Evolutionary conservation across 805 yeast genomes (phyloP).

Genomic region (Metschnikowia aberdeeniae): DNA sequence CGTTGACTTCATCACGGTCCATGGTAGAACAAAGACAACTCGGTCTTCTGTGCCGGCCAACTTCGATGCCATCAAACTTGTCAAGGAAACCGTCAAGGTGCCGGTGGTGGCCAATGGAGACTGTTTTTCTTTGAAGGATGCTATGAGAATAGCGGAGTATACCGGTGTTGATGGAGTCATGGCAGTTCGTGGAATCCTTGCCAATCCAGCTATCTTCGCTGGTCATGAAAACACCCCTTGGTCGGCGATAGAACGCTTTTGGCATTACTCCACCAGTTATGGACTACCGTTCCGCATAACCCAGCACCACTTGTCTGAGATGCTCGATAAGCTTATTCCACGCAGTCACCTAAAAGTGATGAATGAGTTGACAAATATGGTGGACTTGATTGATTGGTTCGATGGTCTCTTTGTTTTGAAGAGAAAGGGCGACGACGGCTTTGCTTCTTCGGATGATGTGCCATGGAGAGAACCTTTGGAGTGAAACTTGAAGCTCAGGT

Average conservation of each 20-base stretch:
- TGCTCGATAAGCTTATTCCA: slow-evolving; percentile 58
- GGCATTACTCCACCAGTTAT: slow-evolving; percentile 72
- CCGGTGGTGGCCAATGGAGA: slow-evolving; percentile 99
- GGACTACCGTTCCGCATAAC: slow-evolving; percentile 81
- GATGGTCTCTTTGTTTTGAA: slow-evolving; percentile 64
- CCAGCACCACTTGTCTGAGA: slow-evolving; percentile 86
- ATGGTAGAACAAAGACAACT: slow-evolving; percentile 84
- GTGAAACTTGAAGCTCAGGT: not conserved
- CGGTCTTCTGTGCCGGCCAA: slow-evolving; percentile 82
- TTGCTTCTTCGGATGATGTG: slow-evolving; percentile 51
- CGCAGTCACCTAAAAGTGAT: slow-evolving; percentile 42
- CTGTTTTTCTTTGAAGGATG: slow-evolving; percentile 66
- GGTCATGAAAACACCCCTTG: slow-evolving; percentile 78
- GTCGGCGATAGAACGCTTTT: slow-evolving; percentile 81
- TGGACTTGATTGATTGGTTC: slow-evolving; percentile 78
- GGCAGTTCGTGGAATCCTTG: slow-evolving; percentile 87
- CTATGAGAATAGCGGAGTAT: slow-evolving; percentile 51
- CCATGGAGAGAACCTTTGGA: slow-evolving; percentile 8
- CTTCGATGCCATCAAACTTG: slow-evolving; percentile 69
- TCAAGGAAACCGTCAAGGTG: slow-evolving; percentile 51
- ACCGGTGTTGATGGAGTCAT: slow-evolving; percentile 91
- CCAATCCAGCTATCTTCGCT: slow-evolving; percentile 84
- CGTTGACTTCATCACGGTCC: slow-evolving; percentile 90
- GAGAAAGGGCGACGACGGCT: slow-evolving; percentile 65
- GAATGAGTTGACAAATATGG: slow-evolving; percentile 55